Evolutionary conservation across 148 eudicot genomes (phyloP), one percentile per base, ranked within the genome.

Genomic region (Hydrangea macrophylla): DNA sequence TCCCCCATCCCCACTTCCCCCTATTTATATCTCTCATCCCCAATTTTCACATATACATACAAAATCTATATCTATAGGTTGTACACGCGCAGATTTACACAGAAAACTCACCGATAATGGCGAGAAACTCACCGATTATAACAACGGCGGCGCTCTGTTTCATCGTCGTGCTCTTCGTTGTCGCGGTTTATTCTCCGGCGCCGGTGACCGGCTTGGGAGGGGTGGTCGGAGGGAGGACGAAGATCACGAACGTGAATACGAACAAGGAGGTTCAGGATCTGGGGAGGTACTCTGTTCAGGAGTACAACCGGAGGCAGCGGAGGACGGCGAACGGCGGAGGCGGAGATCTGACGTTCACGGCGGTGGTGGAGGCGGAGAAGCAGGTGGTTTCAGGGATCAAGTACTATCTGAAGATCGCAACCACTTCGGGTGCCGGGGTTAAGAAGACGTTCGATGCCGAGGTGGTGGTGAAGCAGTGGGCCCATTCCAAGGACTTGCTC

Each of bases 301-400:
- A 84, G 69, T 81, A 80, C 86, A 89, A 89, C 69, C 61, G 40
- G 7, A 53, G 33, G 45, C 70, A 76, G 24, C 71, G 56, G 26
- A 45, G 1, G 58, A n/a, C n/a, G n/a, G n/a, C n/a, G n/a, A 56
- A 63, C 2, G 55, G 64, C 2, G 50, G 35, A 18, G 56, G 63
- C 8, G 70, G 68, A 4, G 63, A 13, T 31, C 54, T 82, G 64
- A 67, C 20, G 58, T 89, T 89, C 27, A 20, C 71, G 24, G 75
- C 62, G 73, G 96, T 89, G 57, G 80, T 86, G 60, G 84, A 79
- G 67, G 96, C 91, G 23, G 87, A 89, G 75, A 77, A 22, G 27
- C 96, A 89, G 55, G 91, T 89, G 51, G 91, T 89, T 27, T 54
- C 87, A 10, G 96, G 96, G 67, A 55, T 78, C 7, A 83, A 89